A percentile compares a stretch with the other conserved stretches of the same genome.
phyloP scores from a whole-genome alignment of 1,284 basidiomycete species.

The Ustilago loliicola region DNA sequence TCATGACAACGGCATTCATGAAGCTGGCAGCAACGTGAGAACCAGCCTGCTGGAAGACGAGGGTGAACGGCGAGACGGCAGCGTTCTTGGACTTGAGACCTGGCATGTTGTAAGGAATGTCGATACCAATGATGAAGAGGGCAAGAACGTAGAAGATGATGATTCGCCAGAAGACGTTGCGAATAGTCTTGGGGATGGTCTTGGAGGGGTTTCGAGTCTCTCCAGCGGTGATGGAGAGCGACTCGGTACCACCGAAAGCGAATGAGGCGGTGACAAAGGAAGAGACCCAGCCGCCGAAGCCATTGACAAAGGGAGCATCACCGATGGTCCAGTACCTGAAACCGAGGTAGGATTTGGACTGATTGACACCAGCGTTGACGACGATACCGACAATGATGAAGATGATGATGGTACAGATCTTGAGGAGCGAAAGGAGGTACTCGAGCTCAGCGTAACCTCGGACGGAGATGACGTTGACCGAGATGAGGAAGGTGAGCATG shows the following conservation, averaged over 20 bases:
- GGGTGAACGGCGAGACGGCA: conserved; percentile 50
- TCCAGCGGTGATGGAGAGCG: conserved; percentile 47
- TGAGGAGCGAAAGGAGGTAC: conserved; percentile 44
- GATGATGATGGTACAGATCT: conserved; percentile 42
- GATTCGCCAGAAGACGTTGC: conserved; percentile 78
- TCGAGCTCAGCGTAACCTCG: conserved; percentile 78
- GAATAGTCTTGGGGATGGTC: conserved; percentile 63
- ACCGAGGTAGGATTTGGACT: conserved; percentile 46
- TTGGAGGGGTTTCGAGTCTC: conserved; percentile 57
- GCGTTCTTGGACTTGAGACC: conserved; percentile 42
- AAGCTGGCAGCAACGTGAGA: conserved; percentile 71
- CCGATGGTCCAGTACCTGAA: conserved; percentile 68
- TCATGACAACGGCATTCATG: conserved; percentile 83
- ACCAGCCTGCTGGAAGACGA: conserved; percentile 69
- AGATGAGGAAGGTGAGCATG: conserved; percentile 71
- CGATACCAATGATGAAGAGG: conserved; percentile 76
- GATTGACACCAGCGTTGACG: conserved; percentile 54
- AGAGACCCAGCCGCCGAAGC: conserved; percentile 65
- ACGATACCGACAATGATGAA: conserved; percentile 54
- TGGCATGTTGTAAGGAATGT: conserved; percentile 71
- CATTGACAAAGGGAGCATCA: conserved; percentile 73
- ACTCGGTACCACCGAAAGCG: conserved; percentile 79
- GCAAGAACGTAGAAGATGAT: conserved; percentile 73
- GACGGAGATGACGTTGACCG: conserved; percentile 73
- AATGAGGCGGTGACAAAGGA: conserved; percentile 81